Percentiles rank a stretch among this genome's conserved stretches.
Conservation (phyloP, 345 rosid species). For the Syzygium oleosum region DNA sequence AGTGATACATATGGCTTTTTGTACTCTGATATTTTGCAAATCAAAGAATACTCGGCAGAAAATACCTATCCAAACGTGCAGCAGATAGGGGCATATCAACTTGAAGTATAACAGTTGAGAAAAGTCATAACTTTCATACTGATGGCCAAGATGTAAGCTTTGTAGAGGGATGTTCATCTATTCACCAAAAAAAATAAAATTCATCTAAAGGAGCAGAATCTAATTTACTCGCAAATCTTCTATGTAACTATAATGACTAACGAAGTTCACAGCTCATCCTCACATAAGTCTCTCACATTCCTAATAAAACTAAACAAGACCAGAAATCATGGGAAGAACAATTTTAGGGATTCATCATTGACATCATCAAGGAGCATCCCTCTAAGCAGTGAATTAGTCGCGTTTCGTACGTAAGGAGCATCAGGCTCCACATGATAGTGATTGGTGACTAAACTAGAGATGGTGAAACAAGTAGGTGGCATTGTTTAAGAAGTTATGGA, state of each 20-base stretch:
- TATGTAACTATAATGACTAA: neutral
- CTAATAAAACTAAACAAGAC: neutral
- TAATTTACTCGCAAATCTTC: neutral
- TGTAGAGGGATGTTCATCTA: neutral
- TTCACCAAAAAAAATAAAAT: neutral
- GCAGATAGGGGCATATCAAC: neutral
- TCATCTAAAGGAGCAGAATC: neutral
- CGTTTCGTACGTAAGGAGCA: neutral
- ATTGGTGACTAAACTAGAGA: neutral
- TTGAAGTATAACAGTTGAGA: neutral
- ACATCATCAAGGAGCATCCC: neutral
- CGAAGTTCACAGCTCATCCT: neutral
- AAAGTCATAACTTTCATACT: neutral
- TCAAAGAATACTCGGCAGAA: constrained; percentile 76
- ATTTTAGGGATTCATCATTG: neutral
- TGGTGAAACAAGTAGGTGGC: neutral
- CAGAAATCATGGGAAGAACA: neutral
- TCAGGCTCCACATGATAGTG: neutral
- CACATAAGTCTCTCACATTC: neutral
- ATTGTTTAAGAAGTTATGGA: neutral
- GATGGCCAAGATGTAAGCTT: neutral
- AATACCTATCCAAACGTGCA: constrained; percentile 45
- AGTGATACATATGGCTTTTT: constrained; percentile 78
- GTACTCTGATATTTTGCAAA: constrained; percentile 87
- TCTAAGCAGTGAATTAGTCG: neutral